Conservation (phyloP, 1,284 basidiomycete genomes). For the Puccinia hordei region DNA sequence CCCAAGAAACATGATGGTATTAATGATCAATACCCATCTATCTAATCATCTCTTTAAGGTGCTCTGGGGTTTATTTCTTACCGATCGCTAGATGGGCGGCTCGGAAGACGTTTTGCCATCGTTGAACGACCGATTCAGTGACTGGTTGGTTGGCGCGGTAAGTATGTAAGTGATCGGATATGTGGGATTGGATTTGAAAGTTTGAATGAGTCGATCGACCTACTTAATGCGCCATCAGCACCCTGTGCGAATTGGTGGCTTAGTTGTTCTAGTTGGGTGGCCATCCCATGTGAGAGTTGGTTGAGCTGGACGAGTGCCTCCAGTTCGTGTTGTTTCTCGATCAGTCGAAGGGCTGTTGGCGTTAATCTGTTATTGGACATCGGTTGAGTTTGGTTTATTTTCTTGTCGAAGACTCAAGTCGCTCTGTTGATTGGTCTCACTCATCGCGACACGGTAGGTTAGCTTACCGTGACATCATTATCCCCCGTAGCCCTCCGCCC, state of each 20-base stretch:
- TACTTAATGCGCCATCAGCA: not conserved
- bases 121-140: slow-evolving; percentile 33
- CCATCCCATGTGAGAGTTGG: slow-evolving; percentile 16
- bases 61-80: not conserved
- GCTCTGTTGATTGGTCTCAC: too few species aligned
- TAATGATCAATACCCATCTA: not conserved
- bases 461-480: too few species aligned
- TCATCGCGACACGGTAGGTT: too few species aligned
- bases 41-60: too few species aligned
- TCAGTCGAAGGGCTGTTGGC: not conserved
- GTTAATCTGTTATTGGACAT: slow-evolving; percentile 12
- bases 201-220: not conserved
- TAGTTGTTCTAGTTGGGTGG: slow-evolving; percentile 26
- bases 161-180: not conserved
- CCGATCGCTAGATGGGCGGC: slow-evolving; percentile 44
- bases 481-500: not conserved
- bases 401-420: too few species aligned
- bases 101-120: slow-evolving; percentile 41
- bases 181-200: not conserved
- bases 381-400: not conserved
- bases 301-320: slow-evolving; percentile 15
- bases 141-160: not conserved
- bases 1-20: not conserved
- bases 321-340: slow-evolving; percentile 39
- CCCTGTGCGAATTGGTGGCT: slow-evolving; percentile 23